Conservation (phyloP, 208 protist species). For the Leishmania martiniquensis region DNA sequence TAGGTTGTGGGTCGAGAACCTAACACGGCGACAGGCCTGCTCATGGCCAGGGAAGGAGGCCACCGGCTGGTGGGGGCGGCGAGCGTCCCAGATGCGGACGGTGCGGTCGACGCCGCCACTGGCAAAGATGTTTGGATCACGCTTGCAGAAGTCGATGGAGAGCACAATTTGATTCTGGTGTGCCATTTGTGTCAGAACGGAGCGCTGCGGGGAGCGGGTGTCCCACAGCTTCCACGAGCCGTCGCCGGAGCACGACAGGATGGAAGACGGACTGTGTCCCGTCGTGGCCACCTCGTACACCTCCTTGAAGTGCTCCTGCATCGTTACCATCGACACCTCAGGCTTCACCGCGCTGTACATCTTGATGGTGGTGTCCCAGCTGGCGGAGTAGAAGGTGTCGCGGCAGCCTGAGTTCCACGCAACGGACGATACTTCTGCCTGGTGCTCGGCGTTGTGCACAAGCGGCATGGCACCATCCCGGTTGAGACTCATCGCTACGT, state of each 20-base stretch:
- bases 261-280: slow-evolving; percentile 71
- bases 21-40: slow-evolving; percentile 87
- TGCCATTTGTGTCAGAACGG: slow-evolving; percentile 78
- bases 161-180: slow-evolving; percentile 90
- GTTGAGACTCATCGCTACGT: slow-evolving; percentile 70
- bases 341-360: slow-evolving; percentile 78
- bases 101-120: slow-evolving; percentile 86
- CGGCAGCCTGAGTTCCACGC: slow-evolving; percentile 73
- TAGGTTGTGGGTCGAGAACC: slow-evolving; percentile 78
- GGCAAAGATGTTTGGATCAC: slow-evolving; percentile 89
- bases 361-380: slow-evolving; percentile 86
- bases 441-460: slow-evolving; percentile 76
- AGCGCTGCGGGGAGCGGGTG: slow-evolving; percentile 55
- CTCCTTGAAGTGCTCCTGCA: slow-evolving; percentile 90
- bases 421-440: slow-evolving; percentile 84
- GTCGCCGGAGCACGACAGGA: slow-evolving; percentile 90
- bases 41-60: slow-evolving; percentile 84
- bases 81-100: slow-evolving; percentile 87
- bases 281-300: slow-evolving; percentile 88
- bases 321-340: slow-evolving; percentile 59
- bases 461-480: slow-evolving; percentile 78
- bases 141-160: slow-evolving; percentile 92
- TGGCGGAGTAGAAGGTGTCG: slow-evolving; percentile 78
- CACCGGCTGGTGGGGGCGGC: slow-evolving; percentile 72
- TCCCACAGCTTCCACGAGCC: slow-evolving; percentile 94